Evolutionary conservation across 2,329 filamentous ascomycete species (phyloP), one percentile per base, ranked within the genome.

Genomic region (Alternaria triticimaculans): DNA sequence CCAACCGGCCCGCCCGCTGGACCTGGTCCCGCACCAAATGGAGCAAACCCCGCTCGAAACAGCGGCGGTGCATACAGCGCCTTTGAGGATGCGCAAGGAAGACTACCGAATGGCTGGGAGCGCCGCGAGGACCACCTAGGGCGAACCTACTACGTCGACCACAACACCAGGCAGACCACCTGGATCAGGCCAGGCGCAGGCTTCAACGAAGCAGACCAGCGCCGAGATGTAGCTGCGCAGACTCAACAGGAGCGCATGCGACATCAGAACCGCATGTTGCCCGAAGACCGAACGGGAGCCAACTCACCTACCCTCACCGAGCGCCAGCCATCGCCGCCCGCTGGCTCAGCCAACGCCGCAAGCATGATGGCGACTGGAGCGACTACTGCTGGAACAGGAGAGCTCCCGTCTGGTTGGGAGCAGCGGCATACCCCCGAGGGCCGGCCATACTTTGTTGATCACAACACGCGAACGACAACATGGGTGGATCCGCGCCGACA

Each of bases 401-500:
- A 99, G 82, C 89, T 99, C 64, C 96, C 96, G 43, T 90, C 95
- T 20, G 93, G 95, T 26, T 99, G 96, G 96, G 96, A 99, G 81
- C 94, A 97, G 80, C 87, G 96, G 72, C 94, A 93, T 82, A 99
- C 96, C 0, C 95, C 96, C 0, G 96, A 99, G 84, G 94, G 95
- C 26, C 89, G 96, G 55, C 88, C 95, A 9, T 99, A 99, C 82
- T 99, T 97, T 81, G 96, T 99, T 54, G 96, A 99, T 79, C 96
- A 99, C 82, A 99, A 98, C 79, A 98, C 96, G 10, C 89, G 96
- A 69, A 98, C 96, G 2, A 99, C 96, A 0, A 98, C 96, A 1
- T 99, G 96, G 96, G 96, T 99, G 15, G 96, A 99, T 79, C 96
- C 96, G 28, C 90, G 96, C 72, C 90, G 96, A 66, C 96, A 98